Evolutionary conservation across 2,329 filamentous ascomycete species (phyloP), one percentile per base, ranked within the genome.

Genomic region (Geosmithia morbida): DNA sequence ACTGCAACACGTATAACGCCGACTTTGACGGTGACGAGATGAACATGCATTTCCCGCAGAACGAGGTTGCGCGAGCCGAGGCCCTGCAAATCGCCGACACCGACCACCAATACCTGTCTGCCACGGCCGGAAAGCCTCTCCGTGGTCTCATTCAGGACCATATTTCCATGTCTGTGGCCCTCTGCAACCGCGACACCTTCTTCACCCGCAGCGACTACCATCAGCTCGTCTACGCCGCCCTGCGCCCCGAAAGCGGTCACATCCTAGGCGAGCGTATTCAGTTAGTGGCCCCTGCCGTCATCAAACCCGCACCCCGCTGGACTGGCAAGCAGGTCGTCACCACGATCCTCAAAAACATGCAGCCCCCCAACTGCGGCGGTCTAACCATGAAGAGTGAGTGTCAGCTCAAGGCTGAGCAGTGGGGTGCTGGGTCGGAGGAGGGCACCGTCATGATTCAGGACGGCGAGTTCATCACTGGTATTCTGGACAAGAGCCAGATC

Each of bases 41-140:
- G 92, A 98, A 98, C 64, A 94, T 98, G 89, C 92, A 98, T 66
- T 97, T 98, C 59, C 92, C 92, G 1, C 92, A 98, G 57, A 97
- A 95, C 55, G 94, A 97, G 61, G 74, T 97, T 53, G 92, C 92
- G 16, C 77, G 92, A 55, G 86, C 90, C 2, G 92, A 98, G 67
- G 92, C 92, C 2, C 75, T 94, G 54, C 86, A 88, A 55, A 83
- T 98, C 57, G 92, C 92, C 39, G 90, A 97, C 61, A 96, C 92
- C 2, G 90, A 98, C 61, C 89, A 96, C 59, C 92, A 98, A 58
- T 98, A 98, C 61, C 76, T 98, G 37, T 94, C 89, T 33, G 87
- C 85, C 18, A 98, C 92, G 2, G 86, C 87, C 16, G 92, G 92
- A 48, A 94, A 95, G 59, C 92, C 92, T 0, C 72, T 98, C 16